Base-by-base conservation (phyloP, 805 yeast species). In the Starmerella roubikii region DNA sequence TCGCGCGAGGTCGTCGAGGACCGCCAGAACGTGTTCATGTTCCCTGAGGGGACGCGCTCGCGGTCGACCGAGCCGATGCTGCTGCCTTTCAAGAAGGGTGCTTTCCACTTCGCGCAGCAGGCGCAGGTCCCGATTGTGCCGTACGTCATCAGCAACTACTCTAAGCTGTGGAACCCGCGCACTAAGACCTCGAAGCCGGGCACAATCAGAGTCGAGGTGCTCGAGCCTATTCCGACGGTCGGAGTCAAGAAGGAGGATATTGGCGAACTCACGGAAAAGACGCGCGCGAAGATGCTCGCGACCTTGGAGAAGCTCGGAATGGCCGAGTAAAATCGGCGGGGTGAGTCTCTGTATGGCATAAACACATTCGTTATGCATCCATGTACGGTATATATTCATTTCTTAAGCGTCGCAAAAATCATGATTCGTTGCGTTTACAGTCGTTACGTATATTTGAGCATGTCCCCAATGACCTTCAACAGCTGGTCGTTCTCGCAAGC, bases 11-110 rank as follows among this genome's bases (percentile, higher is more conserved):
- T 91, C 57, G 76, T 75, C 54, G 54, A 57, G 4, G 66, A 75
- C 35, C 73, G 75, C 54, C 76, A 86, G 51, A 82, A 79, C 13
- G 68, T 91, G 19, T 91, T 78, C 69, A 74, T 91, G 62, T 91
- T 86, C 67, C 95, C 97, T 20, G 99, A 91, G 61, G 99, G 99
- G 21, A 91, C 98, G 2, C 73, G 99, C 60, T 84, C 96, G 0
- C 80, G 78, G 47, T 62, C 79, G 10, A 60, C 71, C 19, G 68
- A 67, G 26, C 77, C 93, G 36, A 74, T 68, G 3, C 61, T 91
- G 56, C 67, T 84, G 35, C 93, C 94, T 1, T 84, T 91, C 64
- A 91, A 91, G 61, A 91, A 91, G 57, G 99, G 99, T 39, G 96
- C 97, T 0, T 91, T 91, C 75, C 96, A 91, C 60, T 69, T 91